phyloP scores from a whole-genome alignment of 352 stramenopile species.

The Phytophthora boehmeriae region DNA sequence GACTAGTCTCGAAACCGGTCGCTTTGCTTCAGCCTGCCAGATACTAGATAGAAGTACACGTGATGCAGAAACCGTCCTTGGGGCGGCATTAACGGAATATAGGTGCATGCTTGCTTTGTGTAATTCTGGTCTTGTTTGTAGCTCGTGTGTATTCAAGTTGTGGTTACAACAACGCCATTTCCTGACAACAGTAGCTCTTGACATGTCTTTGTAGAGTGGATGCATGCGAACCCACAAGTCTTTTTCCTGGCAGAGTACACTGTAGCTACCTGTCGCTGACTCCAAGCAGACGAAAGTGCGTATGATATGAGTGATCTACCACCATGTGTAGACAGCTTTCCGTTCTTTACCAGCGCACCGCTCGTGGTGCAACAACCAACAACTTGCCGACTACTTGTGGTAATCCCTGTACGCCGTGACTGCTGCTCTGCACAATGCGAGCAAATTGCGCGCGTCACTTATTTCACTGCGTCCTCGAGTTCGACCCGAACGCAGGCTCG shows the following conservation, averaged over 20 bases:
- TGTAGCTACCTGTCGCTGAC: neutral
- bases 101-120: conserved; percentile 11
- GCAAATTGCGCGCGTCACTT: conserved; percentile 19
- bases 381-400: conserved; percentile 19
- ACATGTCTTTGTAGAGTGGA: conserved; percentile 2
- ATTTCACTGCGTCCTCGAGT: conserved; percentile 12
- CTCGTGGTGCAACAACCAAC: conserved; percentile 25
- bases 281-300: neutral
- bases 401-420: conserved; percentile 27
- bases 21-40: neutral
- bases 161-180: conserved; percentile 12
- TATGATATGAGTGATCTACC: conserved; percentile 14
- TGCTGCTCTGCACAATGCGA: conserved; percentile 22
- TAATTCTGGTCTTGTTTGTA: conserved; percentile 14
- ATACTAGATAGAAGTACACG: conserved; percentile 17
- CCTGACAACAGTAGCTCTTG: no score
- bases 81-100: conserved; percentile 10
- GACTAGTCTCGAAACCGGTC: conserved; percentile 40
- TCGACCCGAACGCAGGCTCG: conserved; percentile 13
- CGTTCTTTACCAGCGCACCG: conserved; percentile 21
- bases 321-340: conserved; percentile 22
- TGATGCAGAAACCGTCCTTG: conserved; percentile 3
- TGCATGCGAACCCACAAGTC: neutral
- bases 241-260: neutral
- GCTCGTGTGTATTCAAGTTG: conserved; percentile 5